A percentile compares a stretch with the other conserved stretches of the same genome.
Evolutionary conservation across 345 rosid species (phyloP).

Genomic region (Euphorbia tirucalli): DNA sequence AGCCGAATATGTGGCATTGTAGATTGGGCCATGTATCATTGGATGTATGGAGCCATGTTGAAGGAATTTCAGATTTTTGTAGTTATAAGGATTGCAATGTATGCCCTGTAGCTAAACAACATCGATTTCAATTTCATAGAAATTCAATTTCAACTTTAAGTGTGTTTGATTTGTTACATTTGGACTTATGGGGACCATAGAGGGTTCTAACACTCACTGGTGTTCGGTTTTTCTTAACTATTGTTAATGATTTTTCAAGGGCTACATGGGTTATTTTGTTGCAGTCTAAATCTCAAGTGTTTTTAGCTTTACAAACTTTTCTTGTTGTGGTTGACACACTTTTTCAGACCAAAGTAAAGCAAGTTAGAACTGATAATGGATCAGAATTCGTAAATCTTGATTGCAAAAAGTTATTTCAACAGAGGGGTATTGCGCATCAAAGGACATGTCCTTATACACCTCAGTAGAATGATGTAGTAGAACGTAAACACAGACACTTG

Average conservation of each 20-base stretch:
- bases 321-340: not conserved
- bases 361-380: not conserved
- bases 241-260: not conserved
- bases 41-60: too few species aligned
- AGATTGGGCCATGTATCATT: too few species aligned
- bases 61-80: too few species aligned
- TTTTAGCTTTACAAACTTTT: not conserved
- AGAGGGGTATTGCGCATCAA: not conserved
- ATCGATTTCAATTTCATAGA: too few species aligned
- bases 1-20: too few species aligned
- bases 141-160: too few species aligned
- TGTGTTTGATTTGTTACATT: not conserved
- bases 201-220: not conserved
- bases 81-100: too few species aligned
- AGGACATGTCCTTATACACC: not conserved
- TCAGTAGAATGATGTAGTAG: not conserved
- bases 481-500: not conserved
- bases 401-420: not conserved
- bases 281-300: not conserved
- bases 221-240: not conserved
- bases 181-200: not conserved
- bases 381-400: not conserved
- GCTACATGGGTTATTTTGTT: not conserved
- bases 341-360: not conserved
- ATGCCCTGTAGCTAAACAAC: too few species aligned